phyloP scores from a whole-genome alignment of 106 monocot genomes.

The Dactylorhiza incarnata region DNA sequence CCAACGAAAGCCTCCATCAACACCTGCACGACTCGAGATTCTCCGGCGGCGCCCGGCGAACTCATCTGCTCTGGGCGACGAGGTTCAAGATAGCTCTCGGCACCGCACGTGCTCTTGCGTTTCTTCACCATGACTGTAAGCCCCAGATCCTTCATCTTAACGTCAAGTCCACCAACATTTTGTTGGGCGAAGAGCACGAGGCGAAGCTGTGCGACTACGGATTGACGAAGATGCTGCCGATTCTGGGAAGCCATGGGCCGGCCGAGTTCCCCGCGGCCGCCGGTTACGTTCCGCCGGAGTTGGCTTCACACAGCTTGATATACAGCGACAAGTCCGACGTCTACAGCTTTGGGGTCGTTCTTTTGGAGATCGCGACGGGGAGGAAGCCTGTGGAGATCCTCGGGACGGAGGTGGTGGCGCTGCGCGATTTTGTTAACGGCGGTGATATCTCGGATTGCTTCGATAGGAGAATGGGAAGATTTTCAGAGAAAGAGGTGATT shows the following conservation, averaged over 20 bases:
- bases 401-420: constrained; percentile 50
- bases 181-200: constrained; percentile 58
- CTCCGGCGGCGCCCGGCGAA: constrained; percentile 16
- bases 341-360: constrained; percentile 85
- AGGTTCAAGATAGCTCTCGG: constrained; percentile 72
- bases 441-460: constrained; percentile 49
- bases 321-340: constrained; percentile 94
- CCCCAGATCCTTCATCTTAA: constrained; percentile 89
- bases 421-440: constrained; percentile 74
- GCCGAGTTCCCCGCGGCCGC: constrained; percentile 57
- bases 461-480: constrained; percentile 49
- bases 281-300: constrained; percentile 87
- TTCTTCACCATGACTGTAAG: constrained; percentile 94
- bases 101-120: constrained; percentile 72
- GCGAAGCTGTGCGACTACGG: constrained; percentile 90
- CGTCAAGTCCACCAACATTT: constrained; percentile 82
- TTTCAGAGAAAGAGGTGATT: constrained; percentile 65
- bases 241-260: constrained; percentile 41
- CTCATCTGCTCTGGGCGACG: constrained; percentile 61
- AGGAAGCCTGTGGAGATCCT: constrained; percentile 75
- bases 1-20: constrained; percentile 74
- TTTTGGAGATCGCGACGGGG: constrained; percentile 85
- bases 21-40: constrained; percentile 49
- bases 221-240: constrained; percentile 63
- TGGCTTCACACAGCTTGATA: constrained; percentile 68